These are phyloP conservation scores for Calendula officinalis DNA, from an alignment of 129 eudicot species.

Conservation along the genomic window DNA sequence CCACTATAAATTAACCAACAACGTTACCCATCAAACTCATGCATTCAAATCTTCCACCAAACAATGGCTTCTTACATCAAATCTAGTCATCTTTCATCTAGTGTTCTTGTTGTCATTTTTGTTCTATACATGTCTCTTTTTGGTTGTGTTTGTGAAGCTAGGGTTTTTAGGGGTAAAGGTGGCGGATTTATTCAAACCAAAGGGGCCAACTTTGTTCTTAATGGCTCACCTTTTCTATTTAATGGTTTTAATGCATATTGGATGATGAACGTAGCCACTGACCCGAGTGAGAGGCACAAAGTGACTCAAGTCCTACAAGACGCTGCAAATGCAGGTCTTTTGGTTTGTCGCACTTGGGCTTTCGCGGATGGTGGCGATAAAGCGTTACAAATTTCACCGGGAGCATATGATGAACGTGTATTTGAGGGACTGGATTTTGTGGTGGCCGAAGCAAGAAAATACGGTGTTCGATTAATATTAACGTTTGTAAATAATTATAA, in stretches of 20 bases:
- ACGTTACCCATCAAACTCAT: slow-evolving; percentile 10
- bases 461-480: slow-evolving; percentile 52
- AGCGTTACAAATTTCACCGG: slow-evolving; percentile 78
- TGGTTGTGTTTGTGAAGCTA: slow-evolving; percentile 33
- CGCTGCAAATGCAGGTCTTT: slow-evolving; percentile 67
- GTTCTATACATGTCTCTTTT: slow-evolving; percentile 20
- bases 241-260: slow-evolving; percentile 87
- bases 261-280: slow-evolving; percentile 80
- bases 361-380: slow-evolving; percentile 69
- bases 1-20: slow-evolving; percentile 34
- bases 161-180: slow-evolving; percentile 23
- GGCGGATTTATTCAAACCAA: slow-evolving; percentile 39
- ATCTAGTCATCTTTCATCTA: slow-evolving; percentile 8
- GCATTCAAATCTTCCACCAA: slow-evolving; percentile 5
- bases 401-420: slow-evolving; percentile 65
- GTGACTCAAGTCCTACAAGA: slow-evolving; percentile 56
- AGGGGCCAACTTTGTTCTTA: slow-evolving; percentile 44
- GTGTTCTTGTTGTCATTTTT: slow-evolving; percentile 12
- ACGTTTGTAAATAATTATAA: slow-evolving; percentile 72
- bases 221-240: slow-evolving; percentile 56
- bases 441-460: slow-evolving; percentile 64
- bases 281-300: slow-evolving; percentile 52
- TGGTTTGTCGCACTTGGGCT: slow-evolving; percentile 94
- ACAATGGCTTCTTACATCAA: slow-evolving; percentile 33
- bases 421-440: slow-evolving; percentile 88